Evolutionary conservation across 805 yeast species (phyloP).

Genomic region (Yamadazyma nakazawae): DNA sequence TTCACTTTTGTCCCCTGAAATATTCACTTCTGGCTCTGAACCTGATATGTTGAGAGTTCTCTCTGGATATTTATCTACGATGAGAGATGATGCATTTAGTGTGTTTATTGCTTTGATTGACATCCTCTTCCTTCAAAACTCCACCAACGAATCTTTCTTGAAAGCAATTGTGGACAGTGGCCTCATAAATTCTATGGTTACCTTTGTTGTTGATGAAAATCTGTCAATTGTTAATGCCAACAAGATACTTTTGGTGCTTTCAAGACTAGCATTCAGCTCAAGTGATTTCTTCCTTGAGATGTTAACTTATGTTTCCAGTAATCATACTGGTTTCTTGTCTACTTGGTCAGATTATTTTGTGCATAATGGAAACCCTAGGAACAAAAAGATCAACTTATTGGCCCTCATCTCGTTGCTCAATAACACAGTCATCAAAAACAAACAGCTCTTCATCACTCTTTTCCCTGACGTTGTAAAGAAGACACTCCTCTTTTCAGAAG

Average conservation of each 20-base stretch:
- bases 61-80: slow-evolving; percentile 50
- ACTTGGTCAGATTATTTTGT: slow-evolving; percentile 41
- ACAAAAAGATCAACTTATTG: slow-evolving; percentile 63
- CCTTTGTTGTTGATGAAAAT: slow-evolving; percentile 40
- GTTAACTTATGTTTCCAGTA: slow-evolving; percentile 25
- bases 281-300: slow-evolving; percentile 34
- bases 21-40: slow-evolving; percentile 36
- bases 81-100: slow-evolving; percentile 70
- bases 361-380: slow-evolving; percentile 70
- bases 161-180: slow-evolving; percentile 41
- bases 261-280: slow-evolving; percentile 33
- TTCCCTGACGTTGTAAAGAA: slow-evolving; percentile 29
- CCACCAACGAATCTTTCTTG: slow-evolving; percentile 23
- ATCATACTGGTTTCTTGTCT: slow-evolving; percentile 22
- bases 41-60: slow-evolving; percentile 46
- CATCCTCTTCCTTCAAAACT: slow-evolving; percentile 37
- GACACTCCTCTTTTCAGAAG: slow-evolving; percentile 59
- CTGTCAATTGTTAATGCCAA: slow-evolving; percentile 40
- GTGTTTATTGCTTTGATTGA: slow-evolving; percentile 55
- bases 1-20: slow-evolving; percentile 44
- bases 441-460: slow-evolving; percentile 17
- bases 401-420: slow-evolving; percentile 55
- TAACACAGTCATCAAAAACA: slow-evolving; percentile 24
- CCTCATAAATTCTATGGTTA: slow-evolving; percentile 40
- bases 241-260: slow-evolving; percentile 35